A percentile compares a stretch with the other conserved stretches of the same genome.
Evolutionary conservation across 2,329 filamentous ascomycete species (phyloP).

Genomic region (Aspergillus glaucus): DNA sequence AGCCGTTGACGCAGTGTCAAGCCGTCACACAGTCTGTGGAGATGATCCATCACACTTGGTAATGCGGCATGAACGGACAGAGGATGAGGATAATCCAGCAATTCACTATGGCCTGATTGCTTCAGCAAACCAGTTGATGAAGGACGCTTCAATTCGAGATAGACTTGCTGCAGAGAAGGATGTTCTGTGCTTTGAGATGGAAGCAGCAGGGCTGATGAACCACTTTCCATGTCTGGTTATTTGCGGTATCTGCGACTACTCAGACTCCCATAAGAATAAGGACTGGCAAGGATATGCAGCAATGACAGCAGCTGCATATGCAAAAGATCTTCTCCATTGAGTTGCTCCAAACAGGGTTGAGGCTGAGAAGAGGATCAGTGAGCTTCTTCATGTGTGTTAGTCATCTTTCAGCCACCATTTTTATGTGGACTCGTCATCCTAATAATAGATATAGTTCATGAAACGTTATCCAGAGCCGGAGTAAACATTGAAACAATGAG

Average conservation of each 20-base stretch:
- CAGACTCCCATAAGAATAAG: conserved; percentile 2
- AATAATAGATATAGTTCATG: too few relatives aligned
- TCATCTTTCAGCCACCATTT: not conserved
- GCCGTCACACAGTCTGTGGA: too few relatives aligned
- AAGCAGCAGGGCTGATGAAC: conserved; percentile 4
- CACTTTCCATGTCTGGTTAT: conserved; percentile 5
- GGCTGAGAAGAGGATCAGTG: not conserved
- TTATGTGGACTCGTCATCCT: not conserved
- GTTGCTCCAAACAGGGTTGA: not conserved
- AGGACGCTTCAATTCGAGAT: conserved; percentile 1
- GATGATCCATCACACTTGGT: conserved; percentile 4
- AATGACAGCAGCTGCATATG: conserved; percentile 3
- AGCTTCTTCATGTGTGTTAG: not conserved
- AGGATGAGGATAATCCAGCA: conserved; percentile 1
- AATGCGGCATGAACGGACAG: conserved; percentile 1
- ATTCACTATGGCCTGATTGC: conserved; percentile 7
- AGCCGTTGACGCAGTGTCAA: too few relatives aligned
- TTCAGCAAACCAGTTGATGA: conserved; percentile 2
- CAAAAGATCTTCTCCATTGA: conserved; percentile 1
- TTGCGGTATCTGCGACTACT: conserved; percentile 3
- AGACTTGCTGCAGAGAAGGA: conserved; percentile 1
- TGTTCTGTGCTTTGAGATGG: conserved; percentile 5
- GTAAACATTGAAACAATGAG: too few relatives aligned
- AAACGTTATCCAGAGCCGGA: too few relatives aligned
- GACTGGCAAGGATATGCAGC: conserved; percentile 3